phyloP scores from a whole-genome alignment of 345 rosid species.

The Melastoma malabathricum region DNA sequence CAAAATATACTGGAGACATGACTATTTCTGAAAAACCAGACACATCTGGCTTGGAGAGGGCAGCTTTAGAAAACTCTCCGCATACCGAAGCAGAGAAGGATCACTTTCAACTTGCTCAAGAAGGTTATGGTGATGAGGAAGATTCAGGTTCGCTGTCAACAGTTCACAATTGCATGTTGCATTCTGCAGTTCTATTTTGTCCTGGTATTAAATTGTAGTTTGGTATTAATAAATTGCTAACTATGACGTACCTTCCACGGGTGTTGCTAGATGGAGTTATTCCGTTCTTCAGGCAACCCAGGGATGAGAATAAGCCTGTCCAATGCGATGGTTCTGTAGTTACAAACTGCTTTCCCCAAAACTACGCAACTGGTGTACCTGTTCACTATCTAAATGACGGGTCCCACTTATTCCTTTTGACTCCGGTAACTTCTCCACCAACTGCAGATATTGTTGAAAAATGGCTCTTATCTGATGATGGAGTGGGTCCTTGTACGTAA shows the following conservation, averaged over 20 bases:
- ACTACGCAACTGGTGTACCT: constrained; percentile 43
- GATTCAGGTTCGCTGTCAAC: constrained; percentile 29
- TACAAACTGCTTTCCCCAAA: constrained; percentile 13
- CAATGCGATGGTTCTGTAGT: constrained; percentile 10
- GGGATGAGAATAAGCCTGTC: constrained; percentile 14
- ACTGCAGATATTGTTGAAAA: constrained; percentile 34
- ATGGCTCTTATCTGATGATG: constrained; percentile 31
- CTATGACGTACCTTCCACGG: constrained; percentile 19
- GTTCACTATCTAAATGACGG: constrained; percentile 66
- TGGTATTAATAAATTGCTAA: constrained; percentile 20
- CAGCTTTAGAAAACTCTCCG: constrained; percentile 14
- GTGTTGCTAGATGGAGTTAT: constrained; percentile 23
- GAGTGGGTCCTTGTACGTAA: constrained; percentile 31
- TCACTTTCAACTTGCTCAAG: constrained; percentile 14
- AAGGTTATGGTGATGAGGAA: constrained; percentile 15
- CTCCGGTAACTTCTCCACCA: constrained; percentile 67
- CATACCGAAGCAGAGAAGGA: constrained; percentile 9
- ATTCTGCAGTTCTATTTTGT: background rate
- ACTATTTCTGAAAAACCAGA: constrained; percentile 45
- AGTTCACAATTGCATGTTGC: too few relatives aligned
- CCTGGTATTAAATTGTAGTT: too few relatives aligned
- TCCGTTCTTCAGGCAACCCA: constrained; percentile 24
- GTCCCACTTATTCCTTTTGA: constrained; percentile 51
- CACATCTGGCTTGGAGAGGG: constrained; percentile 19
- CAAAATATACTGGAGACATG: constrained; percentile 7